Evolutionary conservation across 805 yeast genomes (phyloP).

Genomic region (Phaffomyces opuntiae): DNA sequence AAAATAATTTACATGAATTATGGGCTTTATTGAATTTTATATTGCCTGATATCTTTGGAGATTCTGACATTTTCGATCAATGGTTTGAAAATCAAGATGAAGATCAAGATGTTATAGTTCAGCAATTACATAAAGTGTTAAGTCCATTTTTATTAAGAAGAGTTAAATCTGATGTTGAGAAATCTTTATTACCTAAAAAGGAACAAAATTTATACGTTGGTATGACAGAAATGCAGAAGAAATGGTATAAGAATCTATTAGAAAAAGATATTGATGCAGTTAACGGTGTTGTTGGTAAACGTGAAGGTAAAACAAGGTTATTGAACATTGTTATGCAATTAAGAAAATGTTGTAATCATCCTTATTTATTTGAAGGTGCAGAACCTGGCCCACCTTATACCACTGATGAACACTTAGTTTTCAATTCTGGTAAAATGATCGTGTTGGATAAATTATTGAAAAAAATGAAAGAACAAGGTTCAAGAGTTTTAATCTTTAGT

Average conservation of each 20-base stretch:
- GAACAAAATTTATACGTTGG: slow-evolving; percentile 88
- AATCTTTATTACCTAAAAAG: slow-evolving; percentile 80
- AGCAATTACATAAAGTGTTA: slow-evolving; percentile 81
- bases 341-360: slow-evolving; percentile 95
- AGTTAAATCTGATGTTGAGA: slow-evolving; percentile 90
- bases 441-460: slow-evolving; percentile 77
- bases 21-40: slow-evolving; percentile 93
- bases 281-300: slow-evolving; percentile 89
- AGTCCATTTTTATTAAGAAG: slow-evolving; percentile 85
- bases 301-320: slow-evolving; percentile 87
- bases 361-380: slow-evolving; percentile 96
- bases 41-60: slow-evolving; percentile 92
- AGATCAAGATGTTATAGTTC: slow-evolving; percentile 76
- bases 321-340: slow-evolving; percentile 94
- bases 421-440: slow-evolving; percentile 84
- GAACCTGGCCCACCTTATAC: slow-evolving; percentile 98
- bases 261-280: slow-evolving; percentile 96
- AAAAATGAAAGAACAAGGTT: slow-evolving; percentile 67
- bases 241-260: slow-evolving; percentile 82
- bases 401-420: slow-evolving; percentile 90
- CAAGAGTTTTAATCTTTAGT: slow-evolving; percentile 84
- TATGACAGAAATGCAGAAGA: slow-evolving; percentile 91
- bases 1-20: slow-evolving; percentile 88
- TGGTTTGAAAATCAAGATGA: slow-evolving; percentile 68
- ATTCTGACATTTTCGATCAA: slow-evolving; percentile 80